Percentiles rank a stretch among this genome's conserved stretches.
phyloP scores from a whole-genome alignment of 78 protist species.

The Dictyostelium purpureum region DNA sequence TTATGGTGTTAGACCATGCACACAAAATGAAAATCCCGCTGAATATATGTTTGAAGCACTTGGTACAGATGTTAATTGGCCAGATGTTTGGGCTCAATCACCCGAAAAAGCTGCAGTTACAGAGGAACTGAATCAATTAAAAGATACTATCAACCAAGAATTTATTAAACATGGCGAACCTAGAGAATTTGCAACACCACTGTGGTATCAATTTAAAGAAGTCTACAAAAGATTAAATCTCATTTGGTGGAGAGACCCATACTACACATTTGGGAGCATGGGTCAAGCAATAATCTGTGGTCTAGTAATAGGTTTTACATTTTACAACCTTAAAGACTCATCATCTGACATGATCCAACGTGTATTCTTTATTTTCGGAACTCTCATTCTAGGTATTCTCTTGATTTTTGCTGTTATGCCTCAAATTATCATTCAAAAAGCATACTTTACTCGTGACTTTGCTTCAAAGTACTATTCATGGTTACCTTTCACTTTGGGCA shows the following conservation, averaged over 20 bases:
- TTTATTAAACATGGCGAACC: conserved; percentile 2
- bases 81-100: conserved; percentile 48
- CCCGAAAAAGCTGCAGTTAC: neutral
- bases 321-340: neutral
- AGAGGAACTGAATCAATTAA: neutral
- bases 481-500: conserved; percentile 32
- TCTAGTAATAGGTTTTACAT: conserved; percentile 48
- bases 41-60: conserved; percentile 77
- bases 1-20: conserved; percentile 47
- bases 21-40: conserved; percentile 75
- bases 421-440: conserved; percentile 51
- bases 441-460: conserved; percentile 36
- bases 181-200: conserved; percentile 56
- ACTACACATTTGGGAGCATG: conserved; percentile 19
- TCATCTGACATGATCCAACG: conserved; percentile 40
- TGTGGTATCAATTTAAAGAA: conserved; percentile 8
- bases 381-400: conserved; percentile 46
- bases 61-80: conserved; percentile 73
- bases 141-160: neutral
- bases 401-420: conserved; percentile 52
- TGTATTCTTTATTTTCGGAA: conserved; percentile 13
- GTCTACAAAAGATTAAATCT: conserved; percentile 63
- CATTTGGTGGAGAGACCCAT: conserved; percentile 42
- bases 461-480: conserved; percentile 42
- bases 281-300: conserved; percentile 9